A percentile compares a stretch with the other conserved stretches of the same genome.
phyloP scores from a whole-genome alignment of 495 filamentous ascomycete species.

The Massariosphaeria phaeospora region DNA sequence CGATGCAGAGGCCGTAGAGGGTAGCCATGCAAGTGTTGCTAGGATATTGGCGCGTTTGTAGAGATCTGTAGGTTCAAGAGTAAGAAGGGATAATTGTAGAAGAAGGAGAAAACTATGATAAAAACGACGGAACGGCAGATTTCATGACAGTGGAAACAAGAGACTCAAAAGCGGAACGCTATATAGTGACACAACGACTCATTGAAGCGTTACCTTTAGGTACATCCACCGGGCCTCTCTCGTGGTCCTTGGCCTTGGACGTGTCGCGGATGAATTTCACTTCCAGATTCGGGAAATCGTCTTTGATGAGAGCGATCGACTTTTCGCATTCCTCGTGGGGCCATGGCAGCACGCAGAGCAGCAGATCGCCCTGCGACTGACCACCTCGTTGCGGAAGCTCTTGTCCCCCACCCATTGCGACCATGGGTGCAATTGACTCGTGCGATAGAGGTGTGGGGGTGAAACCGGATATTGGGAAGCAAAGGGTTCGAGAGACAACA shows the following conservation, averaged over 20 bases:
- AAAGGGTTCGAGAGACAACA: too few species aligned
- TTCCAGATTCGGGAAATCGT: constrained; percentile 27
- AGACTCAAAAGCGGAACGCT: not conserved
- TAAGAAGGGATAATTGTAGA: constrained; percentile 6
- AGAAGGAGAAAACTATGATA: not conserved
- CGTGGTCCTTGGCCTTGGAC: not conserved
- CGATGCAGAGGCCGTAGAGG: constrained; percentile 44
- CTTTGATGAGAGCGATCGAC: constrained; percentile 10
- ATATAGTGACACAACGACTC: not conserved
- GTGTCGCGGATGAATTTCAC: constrained; percentile 20
- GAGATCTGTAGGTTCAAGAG: constrained; percentile 38
- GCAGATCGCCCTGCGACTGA: constrained; percentile 2
- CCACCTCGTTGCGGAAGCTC: constrained; percentile 11
- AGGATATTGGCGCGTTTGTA: constrained; percentile 62
- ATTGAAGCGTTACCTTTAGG: constrained; percentile 27
- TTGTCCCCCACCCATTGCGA: constrained; percentile 27
- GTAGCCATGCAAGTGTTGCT: constrained; percentile 54
- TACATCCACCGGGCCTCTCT: constrained; percentile 2
- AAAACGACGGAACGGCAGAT: not conserved
- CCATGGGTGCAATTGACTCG: constrained; percentile 2
- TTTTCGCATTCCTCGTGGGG: constrained; percentile 3
- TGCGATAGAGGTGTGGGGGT: not conserved
- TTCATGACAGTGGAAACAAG: not conserved
- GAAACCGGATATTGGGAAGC: too few species aligned
- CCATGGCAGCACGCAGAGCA: constrained; percentile 25